These are phyloP conservation scores for Suillus plorans DNA, from an alignment of 768 basidiomycete species.

Conservation along the genomic window DNA sequence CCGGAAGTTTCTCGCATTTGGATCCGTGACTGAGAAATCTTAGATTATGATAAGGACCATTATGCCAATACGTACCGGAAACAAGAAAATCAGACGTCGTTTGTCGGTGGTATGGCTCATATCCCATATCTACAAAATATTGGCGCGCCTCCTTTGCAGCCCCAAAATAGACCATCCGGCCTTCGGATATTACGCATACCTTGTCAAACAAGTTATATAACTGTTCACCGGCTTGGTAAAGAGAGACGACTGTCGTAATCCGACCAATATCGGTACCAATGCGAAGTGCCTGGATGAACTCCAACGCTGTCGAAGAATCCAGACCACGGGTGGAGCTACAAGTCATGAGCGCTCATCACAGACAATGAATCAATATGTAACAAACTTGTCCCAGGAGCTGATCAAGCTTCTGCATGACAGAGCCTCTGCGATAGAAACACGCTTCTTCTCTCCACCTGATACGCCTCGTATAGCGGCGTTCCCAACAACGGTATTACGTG, in stretches of 20 bases:
- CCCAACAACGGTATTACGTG: constrained; percentile 74
- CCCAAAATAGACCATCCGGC: constrained; percentile 82
- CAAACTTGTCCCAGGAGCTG: constrained; percentile 2
- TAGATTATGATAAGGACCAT: not conserved
- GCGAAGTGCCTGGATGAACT: constrained; percentile 77
- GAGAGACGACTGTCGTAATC: constrained; percentile 71
- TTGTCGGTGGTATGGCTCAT: constrained; percentile 53
- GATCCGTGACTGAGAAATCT: constrained; percentile 51
- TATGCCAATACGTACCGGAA: constrained; percentile 8
- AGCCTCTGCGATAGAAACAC: constrained; percentile 76
- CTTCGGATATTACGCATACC: constrained; percentile 79
- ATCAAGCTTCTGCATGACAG: constrained; percentile 32
- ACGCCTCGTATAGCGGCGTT: constrained; percentile 85
- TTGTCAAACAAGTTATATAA: constrained; percentile 84
- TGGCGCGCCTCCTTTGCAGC: constrained; percentile 67
- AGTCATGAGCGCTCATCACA: not conserved
- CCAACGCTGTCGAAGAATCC: constrained; percentile 85
- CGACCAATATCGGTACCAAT: constrained; percentile 83
- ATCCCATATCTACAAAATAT: constrained; percentile 74
- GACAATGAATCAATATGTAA: not conserved
- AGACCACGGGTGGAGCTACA: constrained; percentile 64
- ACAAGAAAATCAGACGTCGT: constrained; percentile 66
- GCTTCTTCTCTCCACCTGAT: constrained; percentile 79
- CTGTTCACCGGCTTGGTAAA: constrained; percentile 80
- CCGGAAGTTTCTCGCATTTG: constrained; percentile 55